Percentiles rank a stretch among this genome's conserved stretches.
These are phyloP conservation scores for Tolypocladium cylindrosporum DNA, from an alignment of 2,329 filamentous ascomycete genomes.

Conservation along the genomic window DNA sequence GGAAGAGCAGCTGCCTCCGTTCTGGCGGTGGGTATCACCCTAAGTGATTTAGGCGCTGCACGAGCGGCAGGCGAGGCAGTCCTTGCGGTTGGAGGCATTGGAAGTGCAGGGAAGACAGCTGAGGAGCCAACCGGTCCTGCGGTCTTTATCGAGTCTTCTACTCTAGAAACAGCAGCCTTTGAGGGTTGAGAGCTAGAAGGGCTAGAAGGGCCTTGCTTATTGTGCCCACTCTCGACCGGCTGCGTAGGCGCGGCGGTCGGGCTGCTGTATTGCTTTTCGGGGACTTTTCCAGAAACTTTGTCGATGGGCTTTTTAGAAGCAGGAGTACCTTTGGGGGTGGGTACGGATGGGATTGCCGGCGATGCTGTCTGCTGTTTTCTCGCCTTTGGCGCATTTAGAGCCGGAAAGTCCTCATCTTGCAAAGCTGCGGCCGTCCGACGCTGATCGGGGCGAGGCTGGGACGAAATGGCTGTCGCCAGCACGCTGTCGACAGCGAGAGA, in stretches of 20 bases:
- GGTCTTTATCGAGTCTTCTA: neutral
- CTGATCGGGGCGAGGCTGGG: conserved; percentile 21
- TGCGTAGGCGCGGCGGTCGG: neutral
- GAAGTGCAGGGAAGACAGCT: conserved; percentile 40
- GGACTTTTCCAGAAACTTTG: conserved; percentile 15
- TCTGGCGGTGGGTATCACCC: conserved; percentile 50
- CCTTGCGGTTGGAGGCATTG: conserved; percentile 32
- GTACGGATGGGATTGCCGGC: conserved; percentile 22
- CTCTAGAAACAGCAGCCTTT: neutral
- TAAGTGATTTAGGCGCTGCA: conserved; percentile 52
- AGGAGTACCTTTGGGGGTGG: conserved; percentile 22
- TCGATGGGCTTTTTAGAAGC: conserved; percentile 20
- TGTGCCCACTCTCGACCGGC: neutral
- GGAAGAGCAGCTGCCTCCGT: conserved; percentile 38
- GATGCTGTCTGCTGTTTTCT: conserved; percentile 21
- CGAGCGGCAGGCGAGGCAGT: conserved; percentile 40
- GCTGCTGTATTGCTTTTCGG: conserved; percentile 7
- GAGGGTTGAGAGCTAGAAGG: neutral
- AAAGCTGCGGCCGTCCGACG: conserved; percentile 19
- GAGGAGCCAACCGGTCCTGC: conserved; percentile 11
- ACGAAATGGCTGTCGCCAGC: conserved; percentile 34
- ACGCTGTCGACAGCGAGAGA: conserved; percentile 34
- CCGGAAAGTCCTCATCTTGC: conserved; percentile 55
- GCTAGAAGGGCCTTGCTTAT: neutral
- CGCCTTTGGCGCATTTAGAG: conserved; percentile 37